Percentiles rank a stretch among this genome's conserved stretches.
Conservation (phyloP, 176 grass and related monocot genomes). For the Carex littledalei region DNA sequence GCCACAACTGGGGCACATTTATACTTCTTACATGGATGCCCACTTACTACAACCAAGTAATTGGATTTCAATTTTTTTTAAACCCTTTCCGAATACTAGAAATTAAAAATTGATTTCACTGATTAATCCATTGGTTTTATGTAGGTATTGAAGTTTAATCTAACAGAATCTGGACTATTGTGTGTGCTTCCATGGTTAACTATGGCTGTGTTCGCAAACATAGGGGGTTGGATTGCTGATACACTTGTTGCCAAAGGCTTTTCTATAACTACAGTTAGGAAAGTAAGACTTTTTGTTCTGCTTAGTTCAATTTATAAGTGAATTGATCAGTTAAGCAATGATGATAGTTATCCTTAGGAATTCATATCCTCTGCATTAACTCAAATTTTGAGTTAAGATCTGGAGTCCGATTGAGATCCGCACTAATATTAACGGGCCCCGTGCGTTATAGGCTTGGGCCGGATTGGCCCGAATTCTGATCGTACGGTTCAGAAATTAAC, state of each 20-base stretch:
- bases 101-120: constrained; percentile 8
- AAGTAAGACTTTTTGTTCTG: constrained; percentile 40
- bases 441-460: too few species aligned
- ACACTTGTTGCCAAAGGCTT: constrained; percentile 68
- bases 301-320: constrained; percentile 6
- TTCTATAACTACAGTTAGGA: constrained; percentile 82
- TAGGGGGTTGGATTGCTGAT: constrained; percentile 97
- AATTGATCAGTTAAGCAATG: neutral
- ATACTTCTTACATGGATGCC: constrained; percentile 99
- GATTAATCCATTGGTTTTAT: constrained; percentile 9
- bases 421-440: too few species aligned
- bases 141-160: constrained; percentile 92
- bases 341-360: neutral
- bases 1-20: constrained; percentile 98
- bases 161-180: constrained; percentile 82
- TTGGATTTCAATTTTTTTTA: neutral
- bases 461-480: too few species aligned
- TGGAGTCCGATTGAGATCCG: too few species aligned
- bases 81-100: neutral
- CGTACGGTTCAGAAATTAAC: too few species aligned
- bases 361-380: too few species aligned
- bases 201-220: constrained; percentile 85
- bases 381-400: too few species aligned
- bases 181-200: constrained; percentile 97
- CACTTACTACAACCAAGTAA: constrained; percentile 97